Evolutionary conservation across 306 rosid species (phyloP), one percentile per base, ranked within the genome.

Genomic region (Oemleria cerasiformis): DNA sequence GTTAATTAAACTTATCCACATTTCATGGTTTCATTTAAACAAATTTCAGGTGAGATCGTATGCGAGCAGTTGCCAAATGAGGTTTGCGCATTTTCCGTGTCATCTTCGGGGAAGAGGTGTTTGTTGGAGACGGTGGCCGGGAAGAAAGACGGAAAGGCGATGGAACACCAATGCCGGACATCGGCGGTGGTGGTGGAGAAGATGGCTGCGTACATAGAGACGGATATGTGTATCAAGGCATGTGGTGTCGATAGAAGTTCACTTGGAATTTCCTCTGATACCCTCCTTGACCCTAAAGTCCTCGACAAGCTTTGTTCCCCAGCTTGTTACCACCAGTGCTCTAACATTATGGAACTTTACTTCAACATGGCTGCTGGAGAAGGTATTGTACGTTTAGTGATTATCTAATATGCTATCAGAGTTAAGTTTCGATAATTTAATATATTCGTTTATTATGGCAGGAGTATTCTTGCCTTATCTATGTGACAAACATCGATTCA

Each of bases 91-190:
- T 90, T 86, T 71, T 84, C 92, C 1, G 80, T 89, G 70, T 90
- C 96, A 1, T 92, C 95, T 2, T 86, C 95, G 0, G 96, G 98
- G 38, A 92, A 88, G 68, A 75, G 96, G 65, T 90, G 95, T 73
- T 74, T 79, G 84, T 70, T 90, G 78, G 98, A 92, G 84, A 86
- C 91, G 1, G 39, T 41, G 3, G 71, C 69, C 30, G 30, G 30
- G 67, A 73, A 38, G 0, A 79, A 65, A 0, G 81, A 72, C 0
- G 90, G 94, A 6, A 66, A 67, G 19, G 57, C 30, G 30, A 2
- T 80, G 50, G 84, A 84, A 34, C 80, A 84, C 50, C 86, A 84
- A n/a, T 92, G 96, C 73, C 42, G 87, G 72, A 88, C 96, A 19
- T 92, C 91, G 0, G 91, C 85, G 53, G 92, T 85, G 55, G 85